Evolutionary conservation across 345 rosid genomes (phyloP), one percentile per base, ranked within the genome.

Genomic region (Hibiscus mutabilis): DNA sequence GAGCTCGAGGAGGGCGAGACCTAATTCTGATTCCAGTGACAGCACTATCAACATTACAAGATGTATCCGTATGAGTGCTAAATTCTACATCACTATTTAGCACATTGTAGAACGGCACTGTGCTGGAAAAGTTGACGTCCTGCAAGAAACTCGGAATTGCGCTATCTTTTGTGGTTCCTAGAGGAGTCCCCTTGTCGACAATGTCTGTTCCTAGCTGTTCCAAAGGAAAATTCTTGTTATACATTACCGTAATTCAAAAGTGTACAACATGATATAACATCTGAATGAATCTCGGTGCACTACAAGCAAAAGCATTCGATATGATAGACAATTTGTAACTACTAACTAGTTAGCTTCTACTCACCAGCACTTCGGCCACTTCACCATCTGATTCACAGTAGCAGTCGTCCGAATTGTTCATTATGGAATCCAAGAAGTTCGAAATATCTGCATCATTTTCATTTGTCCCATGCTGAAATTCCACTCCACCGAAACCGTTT

Each of bases 1-100:
- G 73, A 77, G 42, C 46, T 74, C 27, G 88, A 61, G 47, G 67
- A 71, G 22, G 33, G 18, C 88, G 93, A 57, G 74, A 11, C 78
- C 84, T 83, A 44, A 80, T 71, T 81, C 53, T 84, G 77, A 91
- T 84, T 61, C 82, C 88, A 19, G 86, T 60, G 65, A 56, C 76
- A 62, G 49, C 75, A 74, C 27, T 44, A 53, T 78, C 79, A 67
- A 66, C 49, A 24, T 52, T 58, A 25, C 58, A 73, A 51, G 44
- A 33, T 69, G 22, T 73, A 42, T 74, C 74, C 5, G 24, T 25
- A 55, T 7, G 49, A 65, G 66, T 62, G 67, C 59, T 69, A 14
- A 60, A 29, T 60, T 60, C 64, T 60, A 19, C 64, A 27, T 60
- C 35, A 5, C 40, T 29, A 29, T 60, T 60, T 29, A 16, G 63